A percentile compares a stretch with the other conserved stretches of the same genome.
Conservation (phyloP, 768 basidiomycete species). For the Podaxis sp. region DNA sequence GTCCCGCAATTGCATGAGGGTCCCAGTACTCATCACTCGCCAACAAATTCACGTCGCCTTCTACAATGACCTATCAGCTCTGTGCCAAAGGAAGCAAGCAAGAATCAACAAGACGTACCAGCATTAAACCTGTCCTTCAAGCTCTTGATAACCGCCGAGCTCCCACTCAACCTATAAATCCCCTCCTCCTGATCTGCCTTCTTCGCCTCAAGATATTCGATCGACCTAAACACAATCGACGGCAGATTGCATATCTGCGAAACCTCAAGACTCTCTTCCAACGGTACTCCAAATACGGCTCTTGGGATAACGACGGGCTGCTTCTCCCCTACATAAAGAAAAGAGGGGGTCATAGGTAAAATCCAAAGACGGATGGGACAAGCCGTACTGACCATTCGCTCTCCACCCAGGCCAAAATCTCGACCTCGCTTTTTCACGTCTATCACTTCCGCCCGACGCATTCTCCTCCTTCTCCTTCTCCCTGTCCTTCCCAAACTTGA, state of each 20-base stretch:
- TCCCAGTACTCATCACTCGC: conserved; percentile 93
- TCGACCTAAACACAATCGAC: conserved; percentile 92
- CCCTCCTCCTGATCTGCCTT: conserved; percentile 97
- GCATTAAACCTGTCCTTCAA: conserved; percentile 91
- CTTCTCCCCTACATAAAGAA: conserved; percentile 31
- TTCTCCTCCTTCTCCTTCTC: background rate
- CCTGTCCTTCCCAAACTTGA: conserved; percentile 67
- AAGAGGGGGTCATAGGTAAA: conserved; percentile 14
- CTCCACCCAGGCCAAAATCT: conserved; percentile 93
- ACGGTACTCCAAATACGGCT: conserved; percentile 85
- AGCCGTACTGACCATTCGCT: conserved; percentile 42
- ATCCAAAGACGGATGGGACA: background rate
- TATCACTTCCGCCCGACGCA: conserved; percentile 44
- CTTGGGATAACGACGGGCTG: conserved; percentile 47
- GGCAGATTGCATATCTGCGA: conserved; percentile 90
- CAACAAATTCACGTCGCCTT: conserved; percentile 94
- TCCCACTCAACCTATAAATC: conserved; percentile 93
- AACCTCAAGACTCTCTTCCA: conserved; percentile 87
- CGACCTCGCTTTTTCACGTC: conserved; percentile 91
- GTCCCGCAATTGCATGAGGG: conserved; percentile 94
- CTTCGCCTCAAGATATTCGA: conserved; percentile 93
- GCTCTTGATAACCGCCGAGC: conserved; percentile 91
- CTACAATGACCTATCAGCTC: conserved; percentile 36
- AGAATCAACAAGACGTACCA: conserved; percentile 50
- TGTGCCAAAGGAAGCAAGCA: conserved; percentile 4